Evolutionary conservation across 2,329 filamentous ascomycete genomes (phyloP).

Genomic region (Polytolypa hystricis): DNA sequence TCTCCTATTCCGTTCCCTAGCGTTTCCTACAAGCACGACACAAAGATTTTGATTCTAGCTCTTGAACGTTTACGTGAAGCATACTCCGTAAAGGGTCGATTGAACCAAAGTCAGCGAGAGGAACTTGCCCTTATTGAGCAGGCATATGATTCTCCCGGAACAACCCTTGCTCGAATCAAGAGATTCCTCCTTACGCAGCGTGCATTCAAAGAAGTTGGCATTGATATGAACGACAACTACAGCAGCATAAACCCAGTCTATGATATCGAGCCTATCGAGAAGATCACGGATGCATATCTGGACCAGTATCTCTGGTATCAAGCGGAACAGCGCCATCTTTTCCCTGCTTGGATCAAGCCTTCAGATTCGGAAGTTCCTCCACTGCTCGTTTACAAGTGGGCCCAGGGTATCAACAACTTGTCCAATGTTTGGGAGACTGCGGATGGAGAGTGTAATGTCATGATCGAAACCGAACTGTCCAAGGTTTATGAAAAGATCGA

Average conservation of each 20-base stretch:
- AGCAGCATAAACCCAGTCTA: conserved; percentile 98
- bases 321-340: conserved; percentile 90
- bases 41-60: conserved; percentile 93
- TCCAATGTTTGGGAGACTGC: conserved; percentile 89
- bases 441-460: conserved; percentile 93
- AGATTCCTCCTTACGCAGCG: conserved; percentile 92
- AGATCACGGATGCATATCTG: conserved; percentile 96
- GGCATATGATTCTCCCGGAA: conserved; percentile 94
- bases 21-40: conserved; percentile 98
- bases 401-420: conserved; percentile 96
- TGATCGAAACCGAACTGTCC: conserved; percentile 97
- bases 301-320: conserved; percentile 99
- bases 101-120: conserved; percentile 96
- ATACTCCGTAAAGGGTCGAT: conserved; percentile 91
- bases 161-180: conserved; percentile 91
- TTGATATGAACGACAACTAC: conserved; percentile 99
- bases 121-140: conserved; percentile 95
- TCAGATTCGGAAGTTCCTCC: conserved; percentile 97
- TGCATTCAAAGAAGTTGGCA: conserved; percentile 98
- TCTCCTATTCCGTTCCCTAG: conserved; percentile 97
- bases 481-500: conserved; percentile 99
- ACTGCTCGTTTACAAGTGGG: conserved; percentile 94
- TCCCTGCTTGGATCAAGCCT: conserved; percentile 98
- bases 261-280: conserved; percentile 97
- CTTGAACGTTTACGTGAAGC: conserved; percentile 87